Conservation (phyloP, 73 alveolate genomes). For the Paraurostyla sp. region DNA sequence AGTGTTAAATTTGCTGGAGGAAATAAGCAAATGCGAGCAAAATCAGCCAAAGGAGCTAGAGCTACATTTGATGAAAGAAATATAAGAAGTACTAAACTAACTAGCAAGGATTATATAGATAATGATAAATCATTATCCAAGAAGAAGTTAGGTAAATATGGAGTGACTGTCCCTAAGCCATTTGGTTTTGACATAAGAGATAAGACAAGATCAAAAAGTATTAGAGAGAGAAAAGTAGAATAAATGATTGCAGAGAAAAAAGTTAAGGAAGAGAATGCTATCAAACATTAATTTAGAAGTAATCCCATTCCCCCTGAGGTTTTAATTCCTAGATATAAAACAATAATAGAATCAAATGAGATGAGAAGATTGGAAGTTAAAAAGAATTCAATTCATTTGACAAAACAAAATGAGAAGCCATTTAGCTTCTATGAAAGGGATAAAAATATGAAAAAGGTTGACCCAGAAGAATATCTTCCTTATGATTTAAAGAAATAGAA, state of each 20-base stretch:
- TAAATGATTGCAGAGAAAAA: slow-evolving; percentile 82
- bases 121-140: slow-evolving; percentile 1
- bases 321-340: slow-evolving; percentile 73
- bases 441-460: slow-evolving; percentile 30
- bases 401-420: slow-evolving; percentile 81
- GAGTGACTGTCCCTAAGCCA: slow-evolving; percentile 89
- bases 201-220: slow-evolving; percentile 71
- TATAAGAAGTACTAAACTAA: slow-evolving; percentile 44
- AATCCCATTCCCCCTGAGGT: slow-evolving; percentile 85
- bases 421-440: slow-evolving; percentile 86
- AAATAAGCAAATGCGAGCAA: slow-evolving; percentile 19
- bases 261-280: slow-evolving; percentile 71
- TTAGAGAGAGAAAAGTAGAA: slow-evolving; percentile 80
- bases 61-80: slow-evolving; percentile 25
- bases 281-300: slow-evolving; percentile 72
- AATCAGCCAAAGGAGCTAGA: slow-evolving; percentile 18
- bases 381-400: slow-evolving; percentile 68
- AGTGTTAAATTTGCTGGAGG: slow-evolving; percentile 2
- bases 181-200: slow-evolving; percentile 87
- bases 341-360: slow-evolving; percentile 80
- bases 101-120: slow-evolving; percentile 66
- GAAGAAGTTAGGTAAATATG: slow-evolving; percentile 70
- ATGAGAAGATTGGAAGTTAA: slow-evolving; percentile 83
- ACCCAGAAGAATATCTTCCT: slow-evolving; percentile 61
- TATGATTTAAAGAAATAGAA: slow-evolving; percentile 67